phyloP scores from a whole-genome alignment of 371 early-diverging fungal species.

The Umbelopsis sp. region DNA sequence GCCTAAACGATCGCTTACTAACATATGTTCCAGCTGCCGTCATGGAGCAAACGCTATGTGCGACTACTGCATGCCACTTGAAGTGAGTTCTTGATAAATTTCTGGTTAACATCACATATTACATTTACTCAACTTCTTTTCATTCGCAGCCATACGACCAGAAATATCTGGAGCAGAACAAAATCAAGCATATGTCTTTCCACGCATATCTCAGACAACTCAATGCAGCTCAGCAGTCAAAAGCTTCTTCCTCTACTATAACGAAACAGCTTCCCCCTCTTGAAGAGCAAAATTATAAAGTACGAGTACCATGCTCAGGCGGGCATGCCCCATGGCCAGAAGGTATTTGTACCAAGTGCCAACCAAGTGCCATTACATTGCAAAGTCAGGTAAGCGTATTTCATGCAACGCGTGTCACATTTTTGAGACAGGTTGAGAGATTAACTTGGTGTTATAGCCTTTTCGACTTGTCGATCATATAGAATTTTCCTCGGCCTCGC shows the following conservation, averaged over 20 bases:
- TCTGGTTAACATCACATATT: constrained; percentile 1
- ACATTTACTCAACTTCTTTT: not conserved
- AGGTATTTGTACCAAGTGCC: constrained; percentile 97
- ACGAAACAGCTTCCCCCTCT: constrained; percentile 75
- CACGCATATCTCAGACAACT: constrained; percentile 89
- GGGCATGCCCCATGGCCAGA: constrained; percentile 92
- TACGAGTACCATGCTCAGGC: constrained; percentile 79
- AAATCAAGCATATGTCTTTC: constrained; percentile 97
- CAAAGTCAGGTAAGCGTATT: constrained; percentile 73
- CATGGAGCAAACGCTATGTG: constrained; percentile 95
- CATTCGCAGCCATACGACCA: constrained; percentile 81
- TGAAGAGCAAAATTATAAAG: constrained; percentile 81
- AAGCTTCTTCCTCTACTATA: constrained; percentile 41
- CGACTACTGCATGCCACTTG: constrained; percentile 96
- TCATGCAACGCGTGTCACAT: not conserved
- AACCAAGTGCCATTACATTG: constrained; percentile 92
- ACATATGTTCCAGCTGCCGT: constrained; percentile 69
- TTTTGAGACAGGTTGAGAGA: constrained; percentile 13
- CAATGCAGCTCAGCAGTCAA: constrained; percentile 65
- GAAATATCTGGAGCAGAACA: constrained; percentile 83
- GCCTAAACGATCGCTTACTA: not conserved
- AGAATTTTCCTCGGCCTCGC: constrained; percentile 88
- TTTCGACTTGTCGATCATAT: constrained; percentile 99
- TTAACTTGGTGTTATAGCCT: constrained; percentile 52
- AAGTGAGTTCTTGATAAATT: constrained; percentile 46